Evolutionary conservation across 257 asterid species (phyloP).

Genomic region (Ajuga chamaepitys): DNA sequence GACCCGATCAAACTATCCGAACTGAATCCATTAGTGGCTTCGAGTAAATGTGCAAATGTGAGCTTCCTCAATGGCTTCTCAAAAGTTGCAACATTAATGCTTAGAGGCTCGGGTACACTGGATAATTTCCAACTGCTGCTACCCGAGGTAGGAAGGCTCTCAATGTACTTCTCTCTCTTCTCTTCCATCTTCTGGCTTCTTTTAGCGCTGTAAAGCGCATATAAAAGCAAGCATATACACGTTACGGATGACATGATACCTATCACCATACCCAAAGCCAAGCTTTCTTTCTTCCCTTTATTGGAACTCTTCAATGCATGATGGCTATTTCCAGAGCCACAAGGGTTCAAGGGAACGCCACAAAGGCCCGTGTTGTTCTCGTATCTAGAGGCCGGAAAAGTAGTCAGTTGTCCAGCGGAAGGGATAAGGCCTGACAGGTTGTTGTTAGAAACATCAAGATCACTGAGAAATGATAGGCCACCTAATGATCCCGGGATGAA

Average conservation of each 20-base stretch:
- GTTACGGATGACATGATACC: conserved; percentile 61
- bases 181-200: conserved; percentile 42
- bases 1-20: conserved; percentile 80
- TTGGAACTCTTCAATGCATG: conserved; percentile 15
- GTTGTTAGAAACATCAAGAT: conserved; percentile 89
- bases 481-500: conserved; percentile 68
- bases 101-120: conserved; percentile 76
- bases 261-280: conserved; percentile 65
- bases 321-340: conserved; percentile 31
- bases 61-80: conserved; percentile 87
- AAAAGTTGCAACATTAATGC: conserved; percentile 88
- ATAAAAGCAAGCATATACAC: conserved; percentile 42
- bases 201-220: conserved; percentile 51
- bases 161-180: conserved; percentile 67
- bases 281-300: conserved; percentile 33
- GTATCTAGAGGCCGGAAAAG: conserved; percentile 74
- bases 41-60: conserved; percentile 78
- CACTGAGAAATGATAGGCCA: conserved; percentile 73
- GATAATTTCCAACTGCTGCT: conserved; percentile 90
- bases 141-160: conserved; percentile 88
- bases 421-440: conserved; percentile 68
- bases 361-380: conserved; percentile 83
- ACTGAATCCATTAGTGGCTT: conserved; percentile 90
- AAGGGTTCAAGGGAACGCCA: conserved; percentile 72
- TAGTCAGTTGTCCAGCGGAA: conserved; percentile 76